Base-by-base conservation (phyloP, 139 green algal genomes). In the Chlorokybus atmophyticus region DNA sequence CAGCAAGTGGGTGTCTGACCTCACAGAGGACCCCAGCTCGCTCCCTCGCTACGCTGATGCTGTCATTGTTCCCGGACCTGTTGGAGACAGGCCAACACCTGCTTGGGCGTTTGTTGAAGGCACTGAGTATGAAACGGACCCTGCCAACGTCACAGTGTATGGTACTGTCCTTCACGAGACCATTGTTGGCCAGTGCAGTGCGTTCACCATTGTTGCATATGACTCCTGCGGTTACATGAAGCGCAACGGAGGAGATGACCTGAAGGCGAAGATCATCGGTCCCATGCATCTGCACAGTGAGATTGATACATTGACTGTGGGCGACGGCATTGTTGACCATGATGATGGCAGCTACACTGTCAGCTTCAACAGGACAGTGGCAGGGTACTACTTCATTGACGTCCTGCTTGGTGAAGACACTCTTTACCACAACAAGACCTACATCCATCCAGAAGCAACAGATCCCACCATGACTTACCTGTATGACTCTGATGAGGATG, bases 211-310 rank as follows among this genome's bases (percentile, higher is more conserved):
- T 41, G 21, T 14, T 3, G 24, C 51, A 2, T 7, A 56, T 30
- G 51, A 68, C 50, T 49, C 25, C 42, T 61, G 51, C 25, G 60
- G 60, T 39, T 21, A 19, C 3, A 57, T 49, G 52, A 24, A 32
- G 3, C 32, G 55, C 23, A n/a, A 21, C 35, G 60, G 60, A 25
- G 60, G 60, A 25, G 60, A 68, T 26, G 26, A 52, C 3, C 53
- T 50, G 24, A 60, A 50, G 3, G 40, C 61, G 7, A 29, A 62
- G 35, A 30, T 68, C 6, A 29, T 62, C 4, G 60, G 60, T 29
- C 60, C 60, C 4, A 24, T 62, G 17, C 60, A 68, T 41, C 32
- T 68, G 23, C 60, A 68, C 60, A 55, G 32, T n/a, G n/a, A 68
- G 26, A 38, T 62, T 4, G 31, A 31, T 2, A 35, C 14, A 19